These are phyloP conservation scores for Moesziomyces globuligerus DNA, from an alignment of 1,284 basidiomycete genomes.

Conservation along the genomic window DNA sequence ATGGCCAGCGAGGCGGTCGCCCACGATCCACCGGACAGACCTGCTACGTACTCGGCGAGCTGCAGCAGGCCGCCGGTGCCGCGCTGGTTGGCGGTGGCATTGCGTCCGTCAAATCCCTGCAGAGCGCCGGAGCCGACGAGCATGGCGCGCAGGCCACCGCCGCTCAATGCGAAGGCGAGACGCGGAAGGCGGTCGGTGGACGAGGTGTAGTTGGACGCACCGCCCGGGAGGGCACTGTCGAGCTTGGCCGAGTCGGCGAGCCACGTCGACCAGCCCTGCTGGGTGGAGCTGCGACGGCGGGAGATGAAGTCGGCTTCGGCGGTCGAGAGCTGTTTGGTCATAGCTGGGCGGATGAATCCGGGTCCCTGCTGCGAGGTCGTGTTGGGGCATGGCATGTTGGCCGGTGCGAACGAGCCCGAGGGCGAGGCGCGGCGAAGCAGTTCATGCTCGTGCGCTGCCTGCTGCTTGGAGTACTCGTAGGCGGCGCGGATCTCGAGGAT, in stretches of 20 bases:
- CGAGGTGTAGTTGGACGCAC: conserved; percentile 52
- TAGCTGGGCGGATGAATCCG: conserved; percentile 56
- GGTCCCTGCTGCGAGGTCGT: conserved; percentile 31
- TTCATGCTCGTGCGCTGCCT: not conserved
- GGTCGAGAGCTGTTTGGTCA: conserved; percentile 37
- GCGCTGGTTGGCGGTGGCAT: conserved; percentile 54
- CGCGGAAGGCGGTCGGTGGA: conserved; percentile 56
- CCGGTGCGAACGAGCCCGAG: conserved; percentile 51
- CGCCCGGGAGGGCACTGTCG: conserved; percentile 46
- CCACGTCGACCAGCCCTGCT: conserved; percentile 51
- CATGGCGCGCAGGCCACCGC: conserved; percentile 71
- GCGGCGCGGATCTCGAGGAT: conserved; percentile 37
- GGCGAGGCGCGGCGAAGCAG: conserved; percentile 41
- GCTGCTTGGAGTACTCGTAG: conserved; percentile 31
- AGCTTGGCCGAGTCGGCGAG: conserved; percentile 44
- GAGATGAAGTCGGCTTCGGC: conserved; percentile 54
- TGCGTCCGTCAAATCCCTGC: conserved; percentile 60
- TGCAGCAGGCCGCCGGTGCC: conserved; percentile 65
- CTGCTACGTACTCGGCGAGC: conserved; percentile 61
- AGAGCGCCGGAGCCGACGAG: conserved; percentile 60
- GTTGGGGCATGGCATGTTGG: conserved; percentile 54
- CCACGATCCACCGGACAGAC: conserved; percentile 65
- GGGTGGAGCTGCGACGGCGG: conserved; percentile 27
- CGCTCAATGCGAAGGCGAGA: conserved; percentile 69
- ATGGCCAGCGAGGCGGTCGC: conserved; percentile 53